These are phyloP conservation scores for Solanum infundibuliforme DNA, from an alignment of 257 asterid genomes.

Conservation along the genomic window DNA sequence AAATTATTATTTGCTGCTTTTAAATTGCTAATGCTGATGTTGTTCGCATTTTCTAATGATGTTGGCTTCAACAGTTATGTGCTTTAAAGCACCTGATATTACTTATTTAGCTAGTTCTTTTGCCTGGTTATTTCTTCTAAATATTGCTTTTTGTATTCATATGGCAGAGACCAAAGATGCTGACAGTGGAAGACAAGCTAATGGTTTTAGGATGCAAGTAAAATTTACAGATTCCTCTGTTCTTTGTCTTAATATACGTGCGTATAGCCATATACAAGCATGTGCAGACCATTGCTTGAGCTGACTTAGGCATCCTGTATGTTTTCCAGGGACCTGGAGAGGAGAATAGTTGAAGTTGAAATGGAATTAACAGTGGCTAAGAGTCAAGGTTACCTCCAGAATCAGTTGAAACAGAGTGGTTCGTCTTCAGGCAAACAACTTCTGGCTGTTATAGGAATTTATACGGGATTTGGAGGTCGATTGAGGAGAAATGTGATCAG, in stretches of 20 bases:
- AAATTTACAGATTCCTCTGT: slow-evolving; percentile 11
- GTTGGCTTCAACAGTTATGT: not conserved
- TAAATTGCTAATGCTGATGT: not conserved
- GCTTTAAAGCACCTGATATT: not conserved
- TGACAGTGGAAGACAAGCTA: slow-evolving; percentile 82
- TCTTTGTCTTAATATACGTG: not conserved
- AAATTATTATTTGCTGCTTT: not conserved
- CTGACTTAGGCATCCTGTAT: not conserved
- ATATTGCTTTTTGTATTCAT: slow-evolving; percentile 7
- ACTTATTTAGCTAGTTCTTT: not conserved
- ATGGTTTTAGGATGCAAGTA: slow-evolving; percentile 87
- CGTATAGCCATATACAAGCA: not conserved
- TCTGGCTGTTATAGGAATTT: slow-evolving; percentile 83
- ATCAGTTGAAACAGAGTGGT: slow-evolving; percentile 44
- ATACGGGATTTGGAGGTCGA: slow-evolving; percentile 79
- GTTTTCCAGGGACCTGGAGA: slow-evolving; percentile 52
- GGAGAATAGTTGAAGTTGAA: slow-evolving; percentile 74
- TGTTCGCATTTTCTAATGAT: not conserved
- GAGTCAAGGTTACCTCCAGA: slow-evolving; percentile 87
- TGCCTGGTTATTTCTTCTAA: not conserved
- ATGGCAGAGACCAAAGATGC: slow-evolving; percentile 72
- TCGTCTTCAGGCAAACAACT: slow-evolving; percentile 43
- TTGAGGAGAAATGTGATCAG: slow-evolving; percentile 60
- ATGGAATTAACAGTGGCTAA: slow-evolving; percentile 86
- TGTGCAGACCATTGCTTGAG: slow-evolving; percentile 2